Evolutionary conservation across 768 basidiomycete species (phyloP).

Genomic region (Tulasnella sp.): DNA sequence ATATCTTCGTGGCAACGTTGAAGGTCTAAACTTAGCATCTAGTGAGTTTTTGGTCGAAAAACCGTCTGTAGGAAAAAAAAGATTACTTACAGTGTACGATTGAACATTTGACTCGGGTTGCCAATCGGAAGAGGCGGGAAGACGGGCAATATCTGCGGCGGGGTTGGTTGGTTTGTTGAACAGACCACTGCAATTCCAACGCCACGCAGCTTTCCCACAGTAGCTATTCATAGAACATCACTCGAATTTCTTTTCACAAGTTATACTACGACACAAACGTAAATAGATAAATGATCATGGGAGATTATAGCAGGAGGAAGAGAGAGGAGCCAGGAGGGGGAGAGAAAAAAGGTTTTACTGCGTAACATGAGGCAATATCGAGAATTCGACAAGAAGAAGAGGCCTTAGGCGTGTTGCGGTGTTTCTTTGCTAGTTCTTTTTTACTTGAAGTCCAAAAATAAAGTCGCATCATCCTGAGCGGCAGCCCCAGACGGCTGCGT

Average conservation of each 20-base stretch:
- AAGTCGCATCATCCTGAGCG: not conserved
- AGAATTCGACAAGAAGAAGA: not conserved
- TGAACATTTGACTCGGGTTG: not conserved
- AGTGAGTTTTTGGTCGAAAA: not conserved
- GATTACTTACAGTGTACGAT: not conserved
- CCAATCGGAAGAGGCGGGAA: not conserved
- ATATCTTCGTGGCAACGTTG: not conserved
- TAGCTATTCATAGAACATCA: not conserved
- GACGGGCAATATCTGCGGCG: not conserved
- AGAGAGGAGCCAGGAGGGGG: no score
- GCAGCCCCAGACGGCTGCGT: not conserved
- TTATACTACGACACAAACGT: not conserved
- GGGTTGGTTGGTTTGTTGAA: not conserved
- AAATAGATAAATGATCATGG: not conserved
- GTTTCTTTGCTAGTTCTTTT: not conserved
- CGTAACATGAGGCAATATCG: not conserved
- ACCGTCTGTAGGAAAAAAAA: not conserved
- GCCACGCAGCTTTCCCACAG: not conserved
- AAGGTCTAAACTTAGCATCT: not conserved
- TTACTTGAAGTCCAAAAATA: not conserved
- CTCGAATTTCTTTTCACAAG: not conserved
- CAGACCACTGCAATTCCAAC: not conserved
- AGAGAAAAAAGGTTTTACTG: not conserved
- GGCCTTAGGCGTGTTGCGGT: not conserved
- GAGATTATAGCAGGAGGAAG: not conserved